Conservation (phyloP, 805 yeast species). For the Candida sanyiensis region DNA sequence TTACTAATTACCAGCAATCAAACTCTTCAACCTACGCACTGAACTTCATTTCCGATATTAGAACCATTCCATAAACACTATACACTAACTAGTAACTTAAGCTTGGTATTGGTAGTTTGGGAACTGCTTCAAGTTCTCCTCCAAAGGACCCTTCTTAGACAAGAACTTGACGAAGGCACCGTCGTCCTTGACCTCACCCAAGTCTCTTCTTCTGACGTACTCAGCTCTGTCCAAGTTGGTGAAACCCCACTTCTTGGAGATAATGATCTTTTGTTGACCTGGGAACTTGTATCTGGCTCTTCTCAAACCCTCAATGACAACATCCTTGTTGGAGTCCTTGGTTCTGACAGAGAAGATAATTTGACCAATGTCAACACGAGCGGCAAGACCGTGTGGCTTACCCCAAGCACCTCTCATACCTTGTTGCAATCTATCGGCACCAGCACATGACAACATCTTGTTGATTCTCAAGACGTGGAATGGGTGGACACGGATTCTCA, state of each 20-base stretch:
- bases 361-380: constrained; percentile 98
- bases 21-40: too few relatives aligned
- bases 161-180: constrained; percentile 99
- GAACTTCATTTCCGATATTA: too few relatives aligned
- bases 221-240: constrained; percentile 97
- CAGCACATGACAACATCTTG: constrained; percentile 99
- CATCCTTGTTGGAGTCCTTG: constrained; percentile 96
- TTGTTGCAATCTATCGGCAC: constrained; percentile 99
- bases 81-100: constrained; percentile 24
- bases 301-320: constrained; percentile 98
- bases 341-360: constrained; percentile 97
- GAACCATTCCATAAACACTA: constrained; percentile 6
- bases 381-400: constrained; percentile 99
- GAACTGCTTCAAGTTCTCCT: constrained; percentile 86
- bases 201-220: constrained; percentile 85
- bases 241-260: constrained; percentile 99
- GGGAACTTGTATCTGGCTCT: constrained; percentile 99
- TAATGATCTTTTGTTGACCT: constrained; percentile 99
- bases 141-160: constrained; percentile 93
- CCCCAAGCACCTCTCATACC: constrained; percentile 99
- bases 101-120: constrained; percentile 62
- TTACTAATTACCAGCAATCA: too few relatives aligned
- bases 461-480: constrained; percentile 99
- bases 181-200: constrained; percentile 97
- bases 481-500: constrained; percentile 99